Evolutionary conservation across 305 asterid species (phyloP), one percentile per base, ranked within the genome.

Genomic region (Striga hermonthica): DNA sequence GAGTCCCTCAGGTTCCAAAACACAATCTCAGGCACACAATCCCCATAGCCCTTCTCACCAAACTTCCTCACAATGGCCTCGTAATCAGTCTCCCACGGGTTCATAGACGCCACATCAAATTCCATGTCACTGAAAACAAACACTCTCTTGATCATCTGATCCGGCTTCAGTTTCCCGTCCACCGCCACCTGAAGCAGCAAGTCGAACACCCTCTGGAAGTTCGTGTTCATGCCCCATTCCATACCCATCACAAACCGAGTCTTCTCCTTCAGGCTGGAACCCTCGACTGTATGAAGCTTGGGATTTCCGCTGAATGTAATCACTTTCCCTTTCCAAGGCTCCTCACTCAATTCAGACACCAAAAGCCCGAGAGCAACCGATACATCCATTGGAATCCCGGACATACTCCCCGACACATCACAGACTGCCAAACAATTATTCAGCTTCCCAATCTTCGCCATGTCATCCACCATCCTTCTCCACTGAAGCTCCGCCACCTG

Each of bases 1-100:
- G 88, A 82, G 5, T 82, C 72, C 72, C 85, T 68, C 61, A 82
- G 37, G 11, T 83, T 78, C 88, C 88, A 83, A 62, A 83, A 83
- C 75, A 82, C 85, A n/a, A 82, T 82, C 28, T 79, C 77, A 0
- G 84, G 84, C 81, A 22, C 31, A 22, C 31, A 22, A 0, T 22
- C 31, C 31, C 31, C 31, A 22, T 22, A 22, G 2, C 31, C 84
- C 0, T 9, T 64, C 41, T 65, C 64, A 47, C 3, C 12, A 13
- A 71, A 83, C 76, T 74, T 83, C 76, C 71, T 74, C 70, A 50
- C 70, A 9, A 80, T 83, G 15, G 39, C 74, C 70, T 62, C 9
- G 28, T 77, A 73, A 60, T 82, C 85, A 0, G 85, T 75, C 75
- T 80, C 76, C 81, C 83, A 73, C 4, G 65, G 78, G 0, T 0